A percentile compares a stretch with the other conserved stretches of the same genome.
These are phyloP conservation scores for Microstroma glucosiphilum DNA, from an alignment of 1,284 basidiomycete species.

Conservation along the genomic window DNA sequence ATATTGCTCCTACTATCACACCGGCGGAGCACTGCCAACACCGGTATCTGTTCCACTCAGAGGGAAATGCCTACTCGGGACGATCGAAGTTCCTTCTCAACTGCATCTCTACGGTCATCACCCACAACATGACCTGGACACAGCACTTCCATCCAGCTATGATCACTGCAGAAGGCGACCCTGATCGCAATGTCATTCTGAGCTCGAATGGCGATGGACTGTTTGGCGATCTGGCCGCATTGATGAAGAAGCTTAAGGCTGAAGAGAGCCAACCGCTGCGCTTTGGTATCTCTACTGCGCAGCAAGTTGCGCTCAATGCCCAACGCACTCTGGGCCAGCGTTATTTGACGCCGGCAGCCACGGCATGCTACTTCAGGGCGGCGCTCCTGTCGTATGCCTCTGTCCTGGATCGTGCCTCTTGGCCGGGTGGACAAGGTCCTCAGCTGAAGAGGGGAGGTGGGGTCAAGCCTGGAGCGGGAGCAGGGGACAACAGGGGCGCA, in stretches of 20 bases:
- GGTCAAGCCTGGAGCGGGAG: conserved; percentile 21
- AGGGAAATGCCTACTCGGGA: conserved; percentile 37
- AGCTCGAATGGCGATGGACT: background rate
- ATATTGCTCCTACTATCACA: conserved; percentile 21
- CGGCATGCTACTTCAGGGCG: conserved; percentile 25
- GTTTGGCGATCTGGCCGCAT: conserved; percentile 1
- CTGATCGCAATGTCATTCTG: conserved; percentile 18
- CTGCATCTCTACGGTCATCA: conserved; percentile 25
- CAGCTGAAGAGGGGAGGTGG: conserved; percentile 16
- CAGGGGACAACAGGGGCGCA: conserved; percentile 25
- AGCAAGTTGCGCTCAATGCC: conserved; percentile 12
- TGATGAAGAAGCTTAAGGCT: background rate
- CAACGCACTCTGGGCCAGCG: conserved; percentile 23
- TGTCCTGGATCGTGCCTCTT: conserved; percentile 12
- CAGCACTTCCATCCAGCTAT: conserved; percentile 42
- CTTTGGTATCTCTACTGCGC: background rate
- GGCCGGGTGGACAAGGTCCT: conserved; percentile 15
- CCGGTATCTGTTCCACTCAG: conserved; percentile 33
- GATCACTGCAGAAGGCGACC: conserved; percentile 11
- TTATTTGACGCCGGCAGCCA: conserved; percentile 26
- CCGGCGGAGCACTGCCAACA: conserved; percentile 30
- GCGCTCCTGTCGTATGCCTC: conserved; percentile 21
- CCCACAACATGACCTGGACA: conserved; percentile 35
- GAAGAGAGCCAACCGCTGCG: background rate
- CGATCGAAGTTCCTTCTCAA: conserved; percentile 28